Evolutionary conservation across 202 grass and related monocot species (phyloP), one percentile per base, ranked within the genome.

Genomic region (Bolboschoenoplectus hybrid): DNA sequence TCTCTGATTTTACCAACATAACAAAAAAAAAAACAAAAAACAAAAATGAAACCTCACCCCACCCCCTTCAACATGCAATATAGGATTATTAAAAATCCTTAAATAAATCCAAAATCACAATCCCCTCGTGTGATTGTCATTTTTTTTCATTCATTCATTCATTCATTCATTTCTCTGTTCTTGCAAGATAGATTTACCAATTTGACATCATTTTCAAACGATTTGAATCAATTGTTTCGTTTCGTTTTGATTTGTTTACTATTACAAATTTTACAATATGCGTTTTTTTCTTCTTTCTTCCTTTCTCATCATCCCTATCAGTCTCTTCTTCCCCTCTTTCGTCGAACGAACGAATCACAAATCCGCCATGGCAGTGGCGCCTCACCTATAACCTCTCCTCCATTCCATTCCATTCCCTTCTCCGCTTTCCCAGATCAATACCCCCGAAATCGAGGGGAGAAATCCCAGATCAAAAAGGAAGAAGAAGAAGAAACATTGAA

Each of bases 301-400:
- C 32, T 45, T 2, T 73, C 43, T 49, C 26, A 26, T 26, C 26
- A 26, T 16, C 74, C 10, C 13, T 79, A 7, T 79, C 52, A 39
- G 52, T 58, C 13, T 35, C 35, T 58, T 13, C 46, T 19, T n/a
- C 45, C 26, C 17, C 26, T 34, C 82, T 40, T 81, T 77, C 64
- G 78, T 44, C 74, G 83, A 88, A 88, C 67, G 62, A 81, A 67
- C 64, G 86, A 74, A 56, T 9, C 77, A 52, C 75, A 41, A 84
- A 88, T 81, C 63, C 67, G 41, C 80, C 88, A 90, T 92, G 88
- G 39, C 82, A 68, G 63, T 92, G 88, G 39, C 82, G 62, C 65
- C 82, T 32, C 88, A 81, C 6, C 45, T 47, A 60, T 47, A 64
- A 80, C 80, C 88, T 74, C 73, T 79, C 67, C 67, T 76, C 65